Evolutionary conservation across 768 basidiomycete genomes (phyloP), one percentile per base, ranked within the genome.

Genomic region (Collybia sp.): DNA sequence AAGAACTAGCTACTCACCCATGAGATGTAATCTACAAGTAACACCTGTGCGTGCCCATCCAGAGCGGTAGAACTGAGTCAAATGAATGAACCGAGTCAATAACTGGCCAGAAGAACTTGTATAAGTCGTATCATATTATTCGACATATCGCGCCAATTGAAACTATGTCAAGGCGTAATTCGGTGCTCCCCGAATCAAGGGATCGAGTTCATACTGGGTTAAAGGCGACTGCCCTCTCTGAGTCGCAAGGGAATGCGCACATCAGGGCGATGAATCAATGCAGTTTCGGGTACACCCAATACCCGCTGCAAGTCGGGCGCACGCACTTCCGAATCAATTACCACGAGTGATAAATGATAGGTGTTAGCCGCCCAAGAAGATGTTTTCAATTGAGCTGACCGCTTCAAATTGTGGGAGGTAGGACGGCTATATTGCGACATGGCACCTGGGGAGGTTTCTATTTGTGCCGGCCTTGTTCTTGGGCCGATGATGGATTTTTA

Each of bases 11-110:
- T 8, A 25, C 8, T 8, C 25, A 25, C 8, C 25, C 25, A 25
- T 25, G 25, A 25, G n/a, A n/a, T n/a, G n/a, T 25, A 8, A 3
- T 25, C 25, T n/a, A n/a, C n/a, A 3, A 25, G 8, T 25, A 25
- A 8, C 8, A 25, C 25, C 42, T 71, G 68, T 11, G 83, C 80
- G 55, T 84, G 89, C 0, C 85, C 88, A 46, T 76, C 63, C 43
- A 76, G 58, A 2, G 61, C 77, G 4, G 85, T 78, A 30, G n/a
- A n/a, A n/a, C n/a, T n/a, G n/a, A n/a, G n/a, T 76, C 70, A 42
- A 86, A 85, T 2, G 58, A 62, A 46, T 68, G 74, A 0, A 79
- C 74, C 0, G 80, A 83, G 56, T 88, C 85, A 3, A 88, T 69
- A 0, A 73, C 54, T 1, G 79, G 68, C 48, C 71, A 66, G 4